Base-by-base conservation (phyloP, 1,284 basidiomycete species). In the Sphaerobolus stellatus region DNA sequence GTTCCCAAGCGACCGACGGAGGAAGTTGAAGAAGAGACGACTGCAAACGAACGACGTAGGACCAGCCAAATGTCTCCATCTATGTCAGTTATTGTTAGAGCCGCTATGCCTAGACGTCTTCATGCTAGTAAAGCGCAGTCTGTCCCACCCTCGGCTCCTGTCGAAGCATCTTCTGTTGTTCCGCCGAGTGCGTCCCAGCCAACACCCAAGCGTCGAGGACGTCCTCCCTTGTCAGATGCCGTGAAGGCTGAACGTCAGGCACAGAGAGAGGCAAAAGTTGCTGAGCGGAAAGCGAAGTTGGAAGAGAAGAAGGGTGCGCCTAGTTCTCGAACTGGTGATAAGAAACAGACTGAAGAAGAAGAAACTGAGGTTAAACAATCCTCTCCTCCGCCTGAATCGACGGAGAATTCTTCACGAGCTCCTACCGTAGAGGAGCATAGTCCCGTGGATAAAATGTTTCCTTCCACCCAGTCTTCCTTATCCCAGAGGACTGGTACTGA, bases 201-300 rank as follows among this genome's bases (percentile, higher is more conserved):
- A 1, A 24, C 28, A 2, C 58, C 58, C 13, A 66, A 65, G 50
- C 61, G 61, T 18, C 63, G 66, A 3, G 64, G 65, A 1, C 59
- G 66, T 4, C 60, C 55, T 3, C 61, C 59, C 8, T 48, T 68
- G 16, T 56, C 66, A 7, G 64, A 62, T 9, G 66, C 68, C 54
- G 65, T 65, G 58, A 68, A 66, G 47, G 69, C 64, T 1, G 57
- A 59, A 13, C 54, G 62, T 6, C 63, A 63, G 44, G 64, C 63
- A 1, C 58, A 62, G 48, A 63, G 61, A 22, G 66, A 63, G 22
- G 47, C 58, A 18, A 62, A 66, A 50, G 60, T 38, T n/a, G 58
- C 55, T 16, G 58, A 55, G 25, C 40, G 40, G 38, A 49, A 57
- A 58, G 59, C 64, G 5, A 58, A 63, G 53, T 54, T 58, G 27